Conservation (phyloP, 2,329 filamentous ascomycete species). For the Fusarium sp. region DNA sequence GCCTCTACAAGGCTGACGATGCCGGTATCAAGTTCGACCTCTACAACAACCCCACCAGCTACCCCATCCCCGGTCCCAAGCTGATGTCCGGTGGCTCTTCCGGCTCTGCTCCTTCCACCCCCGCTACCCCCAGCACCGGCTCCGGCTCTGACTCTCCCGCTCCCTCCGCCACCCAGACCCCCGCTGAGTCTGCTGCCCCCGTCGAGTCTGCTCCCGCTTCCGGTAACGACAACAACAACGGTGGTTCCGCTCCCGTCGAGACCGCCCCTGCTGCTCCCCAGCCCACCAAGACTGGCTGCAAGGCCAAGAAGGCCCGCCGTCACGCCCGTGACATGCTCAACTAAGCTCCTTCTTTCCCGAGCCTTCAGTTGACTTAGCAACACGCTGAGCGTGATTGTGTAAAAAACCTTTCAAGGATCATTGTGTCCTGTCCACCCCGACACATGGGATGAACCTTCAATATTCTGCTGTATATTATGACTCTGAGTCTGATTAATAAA, state of each 20-base stretch:
- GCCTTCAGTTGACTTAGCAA: not conserved
- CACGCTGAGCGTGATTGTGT: conserved; percentile 37
- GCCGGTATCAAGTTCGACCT: too few species aligned
- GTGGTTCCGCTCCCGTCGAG: conserved; percentile 19
- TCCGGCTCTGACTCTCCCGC: too few species aligned
- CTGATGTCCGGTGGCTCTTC: too few species aligned
- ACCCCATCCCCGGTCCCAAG: too few species aligned
- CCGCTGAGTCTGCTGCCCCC: conserved; percentile 22
- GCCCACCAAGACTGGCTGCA: conserved; percentile 38
- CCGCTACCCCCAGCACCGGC: too few species aligned
- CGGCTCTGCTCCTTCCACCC: too few species aligned
- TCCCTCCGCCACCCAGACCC: too few species aligned
- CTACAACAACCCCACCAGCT: too few species aligned
- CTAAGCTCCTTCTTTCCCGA: conserved; percentile 32
- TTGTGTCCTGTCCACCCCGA: conserved; percentile 4
- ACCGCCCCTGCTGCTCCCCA: conserved; percentile 26
- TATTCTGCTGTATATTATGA: conserved; percentile 48
- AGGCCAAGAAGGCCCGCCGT: conserved; percentile 43
- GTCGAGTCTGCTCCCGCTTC: conserved; percentile 12
- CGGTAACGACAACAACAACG: conserved; percentile 9
- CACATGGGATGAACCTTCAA: conserved; percentile 36
- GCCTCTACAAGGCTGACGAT: too few species aligned
- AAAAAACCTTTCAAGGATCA: conserved; percentile 31
- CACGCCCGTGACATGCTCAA: conserved; percentile 41
- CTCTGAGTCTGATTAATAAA: conserved; percentile 39